Conservation (phyloP, 2,329 filamentous ascomycete genomes). For the Diaporthe amygdali region DNA sequence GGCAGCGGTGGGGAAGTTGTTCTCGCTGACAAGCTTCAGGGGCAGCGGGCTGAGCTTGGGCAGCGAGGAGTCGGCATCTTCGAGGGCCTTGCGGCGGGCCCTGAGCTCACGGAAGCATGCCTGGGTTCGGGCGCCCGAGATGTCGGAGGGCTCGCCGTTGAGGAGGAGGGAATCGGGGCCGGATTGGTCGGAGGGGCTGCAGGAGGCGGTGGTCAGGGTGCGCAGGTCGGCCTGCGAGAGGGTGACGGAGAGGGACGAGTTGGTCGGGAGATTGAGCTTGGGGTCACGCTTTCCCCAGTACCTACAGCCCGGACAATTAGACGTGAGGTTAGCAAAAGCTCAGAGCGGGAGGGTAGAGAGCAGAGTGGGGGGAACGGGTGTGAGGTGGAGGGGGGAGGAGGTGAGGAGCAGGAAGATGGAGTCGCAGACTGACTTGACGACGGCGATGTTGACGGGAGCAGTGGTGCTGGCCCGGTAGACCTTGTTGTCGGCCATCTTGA, state of each 20-base stretch:
- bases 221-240: conserved; percentile 92
- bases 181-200: conserved; percentile 71
- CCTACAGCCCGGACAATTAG: conserved; percentile 35
- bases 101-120: conserved; percentile 91
- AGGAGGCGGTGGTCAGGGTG: conserved; percentile 94
- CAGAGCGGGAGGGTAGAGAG: background rate
- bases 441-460: conserved; percentile 96
- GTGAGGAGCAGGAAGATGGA: conserved; percentile 27
- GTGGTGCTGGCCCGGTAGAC: conserved; percentile 95
- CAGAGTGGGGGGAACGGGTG: background rate
- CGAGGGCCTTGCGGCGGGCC: conserved; percentile 75
- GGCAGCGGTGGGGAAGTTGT: conserved; percentile 98
- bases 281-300: conserved; percentile 98
- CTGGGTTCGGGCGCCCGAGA: conserved; percentile 88
- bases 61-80: conserved; percentile 73
- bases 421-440: conserved; percentile 75
- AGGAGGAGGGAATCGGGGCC: conserved; percentile 74
- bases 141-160: conserved; percentile 83
- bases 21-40: conserved; percentile 89
- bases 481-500: conserved; percentile 52
- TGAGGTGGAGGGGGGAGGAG: conserved; percentile 26
- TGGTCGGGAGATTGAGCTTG: conserved; percentile 94
- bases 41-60: conserved; percentile 80
- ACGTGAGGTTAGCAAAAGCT: background rate
- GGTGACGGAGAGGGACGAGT: conserved; percentile 96